These are phyloP conservation scores for Cladosporium velox DNA, from an alignment of 2,329 filamentous ascomycete species.

Conservation along the genomic window DNA sequence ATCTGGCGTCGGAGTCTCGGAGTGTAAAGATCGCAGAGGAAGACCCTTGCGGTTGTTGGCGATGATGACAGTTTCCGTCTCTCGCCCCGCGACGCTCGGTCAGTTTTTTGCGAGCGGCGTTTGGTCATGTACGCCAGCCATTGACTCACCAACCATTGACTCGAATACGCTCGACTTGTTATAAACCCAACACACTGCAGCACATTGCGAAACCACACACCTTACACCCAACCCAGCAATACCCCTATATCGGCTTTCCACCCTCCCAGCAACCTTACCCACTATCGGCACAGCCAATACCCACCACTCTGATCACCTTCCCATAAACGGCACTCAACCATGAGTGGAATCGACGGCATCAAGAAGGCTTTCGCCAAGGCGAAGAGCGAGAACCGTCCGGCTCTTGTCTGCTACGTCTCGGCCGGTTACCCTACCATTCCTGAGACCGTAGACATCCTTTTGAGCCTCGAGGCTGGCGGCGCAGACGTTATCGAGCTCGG, in stretches of 20 bases:
- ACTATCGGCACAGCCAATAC: background rate
- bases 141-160: conserved; percentile 11
- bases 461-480: conserved; percentile 90
- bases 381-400: conserved; percentile 59
- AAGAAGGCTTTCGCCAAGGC: conserved; percentile 53
- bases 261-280: background rate
- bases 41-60: background rate
- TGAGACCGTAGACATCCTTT: conserved; percentile 78
- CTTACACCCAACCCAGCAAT: background rate
- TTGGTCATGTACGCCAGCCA: conserved; percentile 3
- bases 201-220: background rate
- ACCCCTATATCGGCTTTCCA: background rate
- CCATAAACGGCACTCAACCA: conserved; percentile 7
- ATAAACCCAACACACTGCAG: conserved; percentile 1
- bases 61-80: conserved; percentile 4
- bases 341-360: conserved; percentile 42
- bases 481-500: conserved; percentile 95
- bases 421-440: conserved; percentile 85
- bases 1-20: conserved; percentile 1
- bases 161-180: background rate
- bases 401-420: conserved; percentile 94
- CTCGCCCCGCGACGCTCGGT: conserved; percentile 5
- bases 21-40: background rate
- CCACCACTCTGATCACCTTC: background rate
- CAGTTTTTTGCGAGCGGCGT: conserved; percentile 1